These are phyloP conservation scores for Silybum marianum DNA, from an alignment of 129 eudicot species.

Conservation along the genomic window DNA sequence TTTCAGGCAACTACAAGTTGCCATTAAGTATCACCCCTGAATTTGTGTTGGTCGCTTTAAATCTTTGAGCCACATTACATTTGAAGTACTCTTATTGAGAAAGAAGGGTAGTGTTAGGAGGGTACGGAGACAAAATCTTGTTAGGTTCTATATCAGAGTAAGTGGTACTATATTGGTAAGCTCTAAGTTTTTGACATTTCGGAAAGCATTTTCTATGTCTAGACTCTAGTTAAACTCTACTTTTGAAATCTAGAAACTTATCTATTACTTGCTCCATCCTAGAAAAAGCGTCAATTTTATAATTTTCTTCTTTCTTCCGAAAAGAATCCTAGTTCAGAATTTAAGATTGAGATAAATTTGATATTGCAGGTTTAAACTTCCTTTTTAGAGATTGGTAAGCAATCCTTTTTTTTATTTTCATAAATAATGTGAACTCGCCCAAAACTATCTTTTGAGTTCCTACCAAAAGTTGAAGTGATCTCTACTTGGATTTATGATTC, in stretches of 20 bases:
- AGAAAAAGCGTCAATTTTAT: not conserved
- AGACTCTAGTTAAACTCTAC: not conserved
- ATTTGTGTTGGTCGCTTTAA: not conserved
- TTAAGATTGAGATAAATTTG: not conserved
- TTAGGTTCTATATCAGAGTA: not conserved
- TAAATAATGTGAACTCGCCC: not conserved
- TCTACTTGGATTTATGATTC: slow-evolving; percentile 3
- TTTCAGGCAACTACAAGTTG: not conserved
- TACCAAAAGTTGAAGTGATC: not conserved
- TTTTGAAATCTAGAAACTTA: not conserved
- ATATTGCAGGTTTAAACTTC: not conserved
- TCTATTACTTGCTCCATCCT: not conserved
- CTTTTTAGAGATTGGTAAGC: not conserved
- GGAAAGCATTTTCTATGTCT: not conserved
- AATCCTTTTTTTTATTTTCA: not conserved
- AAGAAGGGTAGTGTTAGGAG: not conserved
- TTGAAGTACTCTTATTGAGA: not conserved
- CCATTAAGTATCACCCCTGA: not conserved
- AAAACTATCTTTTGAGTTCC: not conserved
- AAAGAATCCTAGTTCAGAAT: not conserved
- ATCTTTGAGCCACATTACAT: not conserved
- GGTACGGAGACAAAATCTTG: not conserved
- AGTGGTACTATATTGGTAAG: not conserved
- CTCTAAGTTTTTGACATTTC: not conserved
- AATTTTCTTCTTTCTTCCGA: not conserved